These are phyloP conservation scores for Erythrophleum ivorense DNA, from an alignment of 331 rosid species.

Conservation along the genomic window DNA sequence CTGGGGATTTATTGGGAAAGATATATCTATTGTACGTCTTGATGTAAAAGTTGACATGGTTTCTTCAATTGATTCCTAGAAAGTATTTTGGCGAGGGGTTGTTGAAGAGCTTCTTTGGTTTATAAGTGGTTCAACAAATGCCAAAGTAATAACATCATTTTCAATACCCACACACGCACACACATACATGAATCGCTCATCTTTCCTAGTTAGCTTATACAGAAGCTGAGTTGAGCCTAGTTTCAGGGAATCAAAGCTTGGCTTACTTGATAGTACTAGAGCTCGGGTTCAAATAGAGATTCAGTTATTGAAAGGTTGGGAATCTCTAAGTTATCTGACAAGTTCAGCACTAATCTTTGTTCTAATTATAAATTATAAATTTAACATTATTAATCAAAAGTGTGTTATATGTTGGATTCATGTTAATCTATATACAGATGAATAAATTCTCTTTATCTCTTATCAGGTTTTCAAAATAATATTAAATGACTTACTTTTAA, in stretches of 20 bases:
- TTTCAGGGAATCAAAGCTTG: slow-evolving; percentile 16
- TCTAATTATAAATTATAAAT: not conserved
- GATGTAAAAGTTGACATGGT: slow-evolving; percentile 44
- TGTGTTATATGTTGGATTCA: slow-evolving; percentile 14
- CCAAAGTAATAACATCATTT: slow-evolving; percentile 66
- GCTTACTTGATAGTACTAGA: slow-evolving; percentile 31
- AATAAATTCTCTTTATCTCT: not conserved
- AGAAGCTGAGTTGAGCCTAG: not conserved
- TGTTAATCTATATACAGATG: not conserved
- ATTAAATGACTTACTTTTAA: not conserved
- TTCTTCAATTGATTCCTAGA: slow-evolving; percentile 64
- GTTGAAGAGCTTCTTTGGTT: slow-evolving; percentile 99
- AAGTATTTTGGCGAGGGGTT: slow-evolving; percentile 98
- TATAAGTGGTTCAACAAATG: slow-evolving; percentile 95
- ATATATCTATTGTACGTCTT: slow-evolving; percentile 21
- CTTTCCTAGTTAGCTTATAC: slow-evolving; percentile 8
- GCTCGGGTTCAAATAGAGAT: slow-evolving; percentile 11
- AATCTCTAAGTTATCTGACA: slow-evolving; percentile 10
- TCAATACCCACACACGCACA: not conserved
- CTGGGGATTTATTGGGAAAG: slow-evolving; percentile 32
- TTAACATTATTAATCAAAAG: not conserved
- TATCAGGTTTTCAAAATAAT: not conserved
- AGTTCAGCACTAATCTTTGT: not conserved
- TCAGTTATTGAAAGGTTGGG: slow-evolving; percentile 30
- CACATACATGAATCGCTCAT: not conserved